A percentile compares a stretch with the other conserved stretches of the same genome.
Conservation (phyloP, 371 early-diverging fungal species). For the Sporodiniella umbellata region DNA sequence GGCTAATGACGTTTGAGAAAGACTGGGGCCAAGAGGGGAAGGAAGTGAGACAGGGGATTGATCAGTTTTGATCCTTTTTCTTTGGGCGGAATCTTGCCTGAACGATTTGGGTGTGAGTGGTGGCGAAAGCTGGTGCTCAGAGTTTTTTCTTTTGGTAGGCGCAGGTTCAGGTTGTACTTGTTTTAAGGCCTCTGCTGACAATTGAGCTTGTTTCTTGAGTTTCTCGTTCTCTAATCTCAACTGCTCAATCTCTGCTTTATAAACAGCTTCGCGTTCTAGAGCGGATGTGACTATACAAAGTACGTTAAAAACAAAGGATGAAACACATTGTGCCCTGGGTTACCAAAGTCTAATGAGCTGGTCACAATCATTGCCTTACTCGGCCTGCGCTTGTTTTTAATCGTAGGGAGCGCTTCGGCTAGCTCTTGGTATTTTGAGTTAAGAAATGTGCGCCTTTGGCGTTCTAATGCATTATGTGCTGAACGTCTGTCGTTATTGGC, state of each 20-base stretch:
- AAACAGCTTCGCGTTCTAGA: slow-evolving; percentile 17
- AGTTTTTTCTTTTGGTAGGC: background rate
- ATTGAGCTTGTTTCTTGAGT: slow-evolving; percentile 17
- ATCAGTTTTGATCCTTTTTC: background rate
- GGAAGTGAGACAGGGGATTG: background rate
- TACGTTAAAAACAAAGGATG: background rate
- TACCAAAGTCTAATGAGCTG: slow-evolving; percentile 62
- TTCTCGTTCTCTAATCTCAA: slow-evolving; percentile 24
- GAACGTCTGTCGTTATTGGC: slow-evolving; percentile 52
- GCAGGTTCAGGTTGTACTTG: background rate
- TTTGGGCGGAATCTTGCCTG: background rate
- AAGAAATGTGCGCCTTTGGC: slow-evolving; percentile 74
- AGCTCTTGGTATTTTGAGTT: slow-evolving; percentile 75
- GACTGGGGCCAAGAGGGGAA: background rate
- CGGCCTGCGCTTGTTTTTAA: slow-evolving; percentile 66
- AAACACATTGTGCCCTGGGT: too few relatives aligned
- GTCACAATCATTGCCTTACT: slow-evolving; percentile 76
- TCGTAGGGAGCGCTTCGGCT: slow-evolving; percentile 69
- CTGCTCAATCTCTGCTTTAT: slow-evolving; percentile 16
- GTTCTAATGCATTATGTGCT: slow-evolving; percentile 77
- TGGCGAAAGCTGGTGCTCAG: background rate
- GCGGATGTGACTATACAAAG: slow-evolving; percentile 10
- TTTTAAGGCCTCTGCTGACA: background rate
- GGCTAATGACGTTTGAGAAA: background rate
- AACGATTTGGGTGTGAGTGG: background rate